phyloP scores from a whole-genome alignment of 495 filamentous ascomycete genomes.

The Tetracladium setigerum region DNA sequence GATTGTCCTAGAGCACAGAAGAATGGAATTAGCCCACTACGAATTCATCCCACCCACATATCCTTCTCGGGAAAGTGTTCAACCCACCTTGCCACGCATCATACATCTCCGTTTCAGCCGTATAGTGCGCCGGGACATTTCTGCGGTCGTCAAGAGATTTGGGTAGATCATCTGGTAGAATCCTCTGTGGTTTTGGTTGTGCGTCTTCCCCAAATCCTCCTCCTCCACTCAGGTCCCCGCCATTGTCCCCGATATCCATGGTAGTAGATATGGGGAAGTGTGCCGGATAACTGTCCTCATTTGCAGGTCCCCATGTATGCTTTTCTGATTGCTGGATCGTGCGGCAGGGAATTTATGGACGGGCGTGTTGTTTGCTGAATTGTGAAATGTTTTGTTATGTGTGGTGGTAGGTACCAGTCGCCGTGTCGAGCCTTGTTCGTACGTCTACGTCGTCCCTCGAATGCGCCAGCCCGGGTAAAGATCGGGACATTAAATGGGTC shows the following conservation, averaged over 20 bases:
- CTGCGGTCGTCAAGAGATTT: constrained; percentile 84
- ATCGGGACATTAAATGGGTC: too few species aligned
- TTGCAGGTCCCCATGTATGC: constrained; percentile 1
- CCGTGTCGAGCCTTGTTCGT: too few species aligned
- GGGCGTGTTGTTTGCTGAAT: too few species aligned
- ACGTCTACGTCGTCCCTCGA: too few species aligned
- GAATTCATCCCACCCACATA: background rate
- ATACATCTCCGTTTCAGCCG: constrained; percentile 90
- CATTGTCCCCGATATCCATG: constrained; percentile 53
- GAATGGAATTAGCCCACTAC: constrained; percentile 12
- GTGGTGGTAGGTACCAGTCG: too few species aligned
- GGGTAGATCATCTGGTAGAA: constrained; percentile 78
- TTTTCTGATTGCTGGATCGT: too few species aligned
- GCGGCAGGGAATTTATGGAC: too few species aligned
- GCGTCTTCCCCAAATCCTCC: constrained; percentile 25
- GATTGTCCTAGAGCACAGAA: constrained; percentile 84
- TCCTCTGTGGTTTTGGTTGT: constrained; percentile 11
- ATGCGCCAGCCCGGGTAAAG: too few species aligned
- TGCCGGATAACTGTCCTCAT: constrained; percentile 17
- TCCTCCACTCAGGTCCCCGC: constrained; percentile 32
- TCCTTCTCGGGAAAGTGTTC: constrained; percentile 1
- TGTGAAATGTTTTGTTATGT: too few species aligned
- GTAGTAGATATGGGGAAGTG: constrained; percentile 13
- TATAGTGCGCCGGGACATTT: constrained; percentile 41
- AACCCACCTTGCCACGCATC: constrained; percentile 94